phyloP scores from a whole-genome alignment of 164 flowering plant species.

The Vitis riparia region DNA sequence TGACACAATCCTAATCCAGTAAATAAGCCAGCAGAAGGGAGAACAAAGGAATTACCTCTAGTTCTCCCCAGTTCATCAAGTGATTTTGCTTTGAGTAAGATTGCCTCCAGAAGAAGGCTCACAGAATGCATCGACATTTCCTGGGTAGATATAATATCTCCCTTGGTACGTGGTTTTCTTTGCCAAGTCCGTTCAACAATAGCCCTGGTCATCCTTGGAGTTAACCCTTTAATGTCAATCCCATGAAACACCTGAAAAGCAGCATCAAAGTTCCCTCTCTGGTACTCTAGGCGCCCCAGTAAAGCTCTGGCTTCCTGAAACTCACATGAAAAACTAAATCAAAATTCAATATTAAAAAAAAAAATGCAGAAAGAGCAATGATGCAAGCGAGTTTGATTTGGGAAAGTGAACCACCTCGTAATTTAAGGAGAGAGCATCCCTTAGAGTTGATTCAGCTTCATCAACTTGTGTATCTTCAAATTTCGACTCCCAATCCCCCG shows the following conservation, averaged over 20 bases:
- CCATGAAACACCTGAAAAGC: conserved; percentile 99
- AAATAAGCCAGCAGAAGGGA: background rate
- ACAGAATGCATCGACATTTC: conserved; percentile 96
- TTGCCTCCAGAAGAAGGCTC: conserved; percentile 89
- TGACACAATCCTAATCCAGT: no score
- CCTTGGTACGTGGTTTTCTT: conserved; percentile 53
- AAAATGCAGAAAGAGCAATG: conserved; percentile 5
- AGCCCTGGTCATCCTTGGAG: conserved; percentile 70
- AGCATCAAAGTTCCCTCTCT: conserved; percentile 77
- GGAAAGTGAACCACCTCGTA: conserved; percentile 66
- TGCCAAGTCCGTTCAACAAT: conserved; percentile 58
- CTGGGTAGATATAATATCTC: conserved; percentile 34
- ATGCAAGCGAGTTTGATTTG: background rate
- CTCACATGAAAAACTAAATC: conserved; percentile 4
- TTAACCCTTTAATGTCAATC: conserved; percentile 64
- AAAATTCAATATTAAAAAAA: background rate
- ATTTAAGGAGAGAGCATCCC: conserved; percentile 90
- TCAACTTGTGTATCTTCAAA: conserved; percentile 88
- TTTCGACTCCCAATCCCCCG: conserved; percentile 82
- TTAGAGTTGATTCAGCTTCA: conserved; percentile 92
- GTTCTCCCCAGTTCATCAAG: conserved; percentile 65
- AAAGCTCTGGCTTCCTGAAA: conserved; percentile 94
- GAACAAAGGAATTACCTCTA: conserved; percentile 44
- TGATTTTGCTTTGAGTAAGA: conserved; percentile 82
- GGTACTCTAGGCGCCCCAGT: conserved; percentile 84